A percentile compares a stretch with the other conserved stretches of the same genome.
Evolutionary conservation across 805 yeast genomes (phyloP).

Genomic region (Sugiyamaella marilandica): DNA sequence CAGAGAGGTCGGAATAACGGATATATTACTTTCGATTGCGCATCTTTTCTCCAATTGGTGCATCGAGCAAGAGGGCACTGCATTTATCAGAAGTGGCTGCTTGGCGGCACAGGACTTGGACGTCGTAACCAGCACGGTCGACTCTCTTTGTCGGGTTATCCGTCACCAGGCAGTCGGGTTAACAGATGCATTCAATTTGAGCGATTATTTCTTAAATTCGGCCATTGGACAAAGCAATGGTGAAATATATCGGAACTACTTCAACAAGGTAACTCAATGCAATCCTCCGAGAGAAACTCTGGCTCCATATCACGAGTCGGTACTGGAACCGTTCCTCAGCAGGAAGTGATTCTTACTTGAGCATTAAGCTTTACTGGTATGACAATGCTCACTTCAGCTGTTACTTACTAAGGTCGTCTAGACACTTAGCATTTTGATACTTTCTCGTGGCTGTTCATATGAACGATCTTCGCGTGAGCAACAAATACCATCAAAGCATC

Average conservation of each 20-base stretch:
- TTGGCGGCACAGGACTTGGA: constrained; percentile 48
- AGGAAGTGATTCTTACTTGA: no score
- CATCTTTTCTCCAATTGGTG: constrained; percentile 59
- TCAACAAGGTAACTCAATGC: constrained; percentile 55
- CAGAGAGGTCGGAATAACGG: constrained; percentile 40
- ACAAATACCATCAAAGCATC: no score
- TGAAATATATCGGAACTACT: constrained; percentile 75
- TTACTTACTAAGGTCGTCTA: no score
- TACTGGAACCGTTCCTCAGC: constrained; percentile 33
- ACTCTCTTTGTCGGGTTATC: constrained; percentile 43
- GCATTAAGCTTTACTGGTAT: no score
- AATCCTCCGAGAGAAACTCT: constrained; percentile 39
- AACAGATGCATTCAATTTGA: constrained; percentile 78
- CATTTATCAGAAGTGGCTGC: constrained; percentile 61
- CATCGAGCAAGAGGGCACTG: constrained; percentile 65
- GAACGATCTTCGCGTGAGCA: no score
- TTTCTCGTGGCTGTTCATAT: no score
- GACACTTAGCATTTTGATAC: no score
- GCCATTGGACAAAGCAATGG: constrained; percentile 80
- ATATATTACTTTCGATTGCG: constrained; percentile 50
- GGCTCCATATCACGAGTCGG: constrained; percentile 51
- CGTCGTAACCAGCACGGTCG: constrained; percentile 40
- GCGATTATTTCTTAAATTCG: constrained; percentile 77
- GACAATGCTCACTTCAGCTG: no score
- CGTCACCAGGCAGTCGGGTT: constrained; percentile 69